These are phyloP conservation scores for Xylariaceae sp. DNA, from an alignment of 2,329 filamentous ascomycete genomes.

Conservation along the genomic window DNA sequence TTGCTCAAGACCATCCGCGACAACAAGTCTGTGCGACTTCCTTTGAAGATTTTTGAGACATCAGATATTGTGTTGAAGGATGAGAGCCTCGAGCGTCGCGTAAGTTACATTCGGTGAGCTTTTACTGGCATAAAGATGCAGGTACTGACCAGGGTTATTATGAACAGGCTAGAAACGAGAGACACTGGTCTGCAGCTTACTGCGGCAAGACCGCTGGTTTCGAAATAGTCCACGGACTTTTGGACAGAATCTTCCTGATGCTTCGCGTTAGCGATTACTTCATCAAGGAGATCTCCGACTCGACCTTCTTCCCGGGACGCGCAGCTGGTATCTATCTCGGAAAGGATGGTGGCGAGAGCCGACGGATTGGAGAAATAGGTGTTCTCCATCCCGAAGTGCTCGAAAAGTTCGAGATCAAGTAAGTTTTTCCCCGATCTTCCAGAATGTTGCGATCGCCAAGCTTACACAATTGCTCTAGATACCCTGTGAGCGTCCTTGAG, in stretches of 20 bases:
- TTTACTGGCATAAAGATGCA: neutral
- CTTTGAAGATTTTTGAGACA: conserved; percentile 75
- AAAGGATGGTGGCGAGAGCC: conserved; percentile 61
- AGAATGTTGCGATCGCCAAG: neutral
- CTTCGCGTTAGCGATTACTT: conserved; percentile 79
- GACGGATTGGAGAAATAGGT: conserved; percentile 82
- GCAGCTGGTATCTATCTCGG: conserved; percentile 74
- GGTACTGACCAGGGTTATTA: conserved; percentile 31
- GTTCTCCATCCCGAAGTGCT: conserved; percentile 90
- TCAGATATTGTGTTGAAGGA: conserved; percentile 87
- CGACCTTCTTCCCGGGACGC: conserved; percentile 88
- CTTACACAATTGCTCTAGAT: conserved; percentile 11
- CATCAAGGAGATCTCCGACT: conserved; percentile 87
- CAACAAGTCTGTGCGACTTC: conserved; percentile 69
- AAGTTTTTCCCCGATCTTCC: conserved; percentile 31
- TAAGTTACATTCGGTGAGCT: conserved; percentile 1
- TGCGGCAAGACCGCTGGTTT: conserved; percentile 94
- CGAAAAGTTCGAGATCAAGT: conserved; percentile 58
- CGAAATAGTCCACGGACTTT: conserved; percentile 87
- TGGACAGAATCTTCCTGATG: conserved; percentile 92
- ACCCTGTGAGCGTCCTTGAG: conserved; percentile 86
- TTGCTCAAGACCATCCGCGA: conserved; percentile 74
- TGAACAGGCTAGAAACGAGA: conserved; percentile 75
- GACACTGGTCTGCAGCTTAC: conserved; percentile 93
- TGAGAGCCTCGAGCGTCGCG: conserved; percentile 60